phyloP scores from a whole-genome alignment of 176 grass and related monocot species.

The Rhynchospora tenuis region DNA sequence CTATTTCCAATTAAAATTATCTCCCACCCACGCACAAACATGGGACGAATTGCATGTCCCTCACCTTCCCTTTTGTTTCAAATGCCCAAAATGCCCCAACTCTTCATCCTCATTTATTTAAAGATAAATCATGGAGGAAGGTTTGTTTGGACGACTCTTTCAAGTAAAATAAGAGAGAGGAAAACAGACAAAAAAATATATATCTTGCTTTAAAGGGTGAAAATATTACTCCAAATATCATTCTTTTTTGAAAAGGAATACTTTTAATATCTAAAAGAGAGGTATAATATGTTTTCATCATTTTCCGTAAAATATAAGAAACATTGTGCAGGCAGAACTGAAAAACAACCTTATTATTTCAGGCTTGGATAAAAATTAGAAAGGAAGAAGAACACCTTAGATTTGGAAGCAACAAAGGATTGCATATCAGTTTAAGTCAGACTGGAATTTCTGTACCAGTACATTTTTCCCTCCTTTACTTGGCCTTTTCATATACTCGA shows the following conservation, averaged over 20 bases:
- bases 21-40: no score
- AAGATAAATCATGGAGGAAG: background rate
- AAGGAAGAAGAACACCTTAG: constrained; percentile 35
- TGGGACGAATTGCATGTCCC: background rate
- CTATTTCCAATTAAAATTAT: background rate
- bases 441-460: constrained; percentile 77
- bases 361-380: no score
- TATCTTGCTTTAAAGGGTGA: background rate
- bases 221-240: background rate
- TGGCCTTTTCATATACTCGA: constrained; percentile 79
- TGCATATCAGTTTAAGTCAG: constrained; percentile 86
- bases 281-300: no score
- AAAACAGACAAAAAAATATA: background rate
- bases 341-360: background rate
- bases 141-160: background rate
- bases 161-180: background rate
- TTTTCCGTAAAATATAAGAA: background rate
- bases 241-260: background rate
- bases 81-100: background rate
- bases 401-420: constrained; percentile 86
- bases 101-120: background rate
- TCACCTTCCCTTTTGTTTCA: background rate
- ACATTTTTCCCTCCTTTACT: constrained; percentile 92
- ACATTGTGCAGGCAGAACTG: background rate
- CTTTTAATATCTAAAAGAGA: background rate